These are phyloP conservation scores for Trichophyton benhamiae DNA, from an alignment of 2,329 filamentous ascomycete genomes.

Conservation along the genomic window DNA sequence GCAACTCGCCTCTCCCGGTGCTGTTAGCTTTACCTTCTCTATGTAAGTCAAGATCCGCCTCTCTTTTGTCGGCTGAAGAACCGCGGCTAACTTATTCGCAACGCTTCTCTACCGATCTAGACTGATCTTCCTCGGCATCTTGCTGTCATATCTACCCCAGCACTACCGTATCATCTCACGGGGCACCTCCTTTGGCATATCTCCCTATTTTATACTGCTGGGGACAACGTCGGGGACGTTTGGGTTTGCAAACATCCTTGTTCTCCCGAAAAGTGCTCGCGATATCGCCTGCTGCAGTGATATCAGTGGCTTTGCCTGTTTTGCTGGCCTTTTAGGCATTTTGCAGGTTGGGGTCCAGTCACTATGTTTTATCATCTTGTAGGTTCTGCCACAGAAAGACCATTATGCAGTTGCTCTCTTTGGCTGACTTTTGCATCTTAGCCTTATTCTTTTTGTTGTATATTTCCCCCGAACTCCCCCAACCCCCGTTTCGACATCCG, in stretches of 20 bases:
- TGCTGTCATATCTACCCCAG: conserved; percentile 88
- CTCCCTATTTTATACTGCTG: conserved; percentile 88
- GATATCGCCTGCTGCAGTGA: conserved; percentile 80
- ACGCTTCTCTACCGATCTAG: conserved; percentile 24
- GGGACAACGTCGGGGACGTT: conserved; percentile 81
- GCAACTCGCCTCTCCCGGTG: conserved; percentile 40
- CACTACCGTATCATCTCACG: conserved; percentile 81
- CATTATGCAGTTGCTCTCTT: not conserved
- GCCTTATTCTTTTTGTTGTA: conserved; percentile 82
- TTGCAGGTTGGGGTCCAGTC: conserved; percentile 85
- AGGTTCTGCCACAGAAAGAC: conserved; percentile 24
- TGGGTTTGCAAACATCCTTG: conserved; percentile 83
- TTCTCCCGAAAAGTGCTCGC: conserved; percentile 66
- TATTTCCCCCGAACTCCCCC: conserved; percentile 64
- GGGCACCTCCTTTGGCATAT: conserved; percentile 83
- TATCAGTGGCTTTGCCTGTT: conserved; percentile 69
- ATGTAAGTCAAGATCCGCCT: conserved; percentile 31
- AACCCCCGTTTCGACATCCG: conserved; percentile 34
- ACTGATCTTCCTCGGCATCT: conserved; percentile 72
- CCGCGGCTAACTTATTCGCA: conserved; percentile 5
- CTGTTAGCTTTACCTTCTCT: conserved; percentile 42
- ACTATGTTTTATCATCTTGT: conserved; percentile 88
- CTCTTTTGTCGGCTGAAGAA: not conserved
- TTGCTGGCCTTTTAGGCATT: conserved; percentile 74
- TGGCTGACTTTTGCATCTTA: conserved; percentile 27